These are phyloP conservation scores for Myriangium duriaei DNA, from an alignment of 2,329 filamentous ascomycete species.

Conservation along the genomic window DNA sequence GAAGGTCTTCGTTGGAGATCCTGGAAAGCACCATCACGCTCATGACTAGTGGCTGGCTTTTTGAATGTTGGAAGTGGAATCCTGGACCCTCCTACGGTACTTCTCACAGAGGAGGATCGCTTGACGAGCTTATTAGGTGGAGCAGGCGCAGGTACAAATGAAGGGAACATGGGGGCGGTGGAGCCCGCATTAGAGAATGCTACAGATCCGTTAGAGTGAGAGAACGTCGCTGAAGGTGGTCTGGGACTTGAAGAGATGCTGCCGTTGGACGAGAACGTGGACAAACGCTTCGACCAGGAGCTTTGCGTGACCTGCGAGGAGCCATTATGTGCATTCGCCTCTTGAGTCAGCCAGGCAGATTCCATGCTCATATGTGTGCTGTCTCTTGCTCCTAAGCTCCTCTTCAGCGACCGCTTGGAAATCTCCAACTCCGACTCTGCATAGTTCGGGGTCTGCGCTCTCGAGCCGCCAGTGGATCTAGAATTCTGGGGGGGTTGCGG, in stretches of 20 bases:
- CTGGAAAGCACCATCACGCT: conserved; percentile 59
- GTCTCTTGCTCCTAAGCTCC: conserved; percentile 6
- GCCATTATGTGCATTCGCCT: conserved; percentile 1
- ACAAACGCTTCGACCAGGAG: conserved; percentile 63
- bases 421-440: conserved; percentile 9
- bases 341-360: conserved; percentile 1
- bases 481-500: conserved; percentile 11
- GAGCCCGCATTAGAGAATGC: conserved; percentile 40
- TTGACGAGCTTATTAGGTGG: conserved; percentile 66
- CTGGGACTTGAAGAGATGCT: conserved; percentile 43
- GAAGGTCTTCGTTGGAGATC: conserved; percentile 11
- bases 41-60: conserved; percentile 66
- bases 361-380: conserved; percentile 8
- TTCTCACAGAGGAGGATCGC: conserved; percentile 47
- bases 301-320: conserved; percentile 28
- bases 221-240: conserved; percentile 52
- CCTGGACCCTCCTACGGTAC: conserved; percentile 42
- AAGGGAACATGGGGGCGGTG: conserved; percentile 48
- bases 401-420: conserved; percentile 11
- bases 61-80: conserved; percentile 54
- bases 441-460: conserved; percentile 9
- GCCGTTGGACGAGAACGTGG: conserved; percentile 40
- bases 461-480: conserved; percentile 9
- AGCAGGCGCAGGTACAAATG: conserved; percentile 28
- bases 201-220: conserved; percentile 48